Evolutionary conservation across 2,329 filamentous ascomycete species (phyloP), one percentile per base, ranked within the genome.

Genomic region (Amauroascus verrucosus): DNA sequence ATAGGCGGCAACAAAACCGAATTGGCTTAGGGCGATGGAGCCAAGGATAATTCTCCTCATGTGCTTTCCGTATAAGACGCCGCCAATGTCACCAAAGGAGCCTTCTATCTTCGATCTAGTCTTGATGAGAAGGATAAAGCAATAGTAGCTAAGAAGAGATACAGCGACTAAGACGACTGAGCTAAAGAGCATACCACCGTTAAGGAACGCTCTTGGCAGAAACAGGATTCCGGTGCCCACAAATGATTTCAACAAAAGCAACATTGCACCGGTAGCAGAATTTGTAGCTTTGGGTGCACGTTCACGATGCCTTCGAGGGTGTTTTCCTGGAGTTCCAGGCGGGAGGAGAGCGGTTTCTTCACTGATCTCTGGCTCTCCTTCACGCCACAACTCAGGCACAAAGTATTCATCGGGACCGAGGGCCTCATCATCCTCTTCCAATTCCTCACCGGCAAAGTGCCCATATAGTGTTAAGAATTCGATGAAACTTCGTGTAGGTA

Each of bases 21-120:
- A 82, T 70, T 98, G 93, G 63, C 89, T 95, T 64, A 97, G 79
- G 53, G 98, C 91, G 59, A 98, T 94, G 4, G 93, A 97, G 22
- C 78, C 77, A 56, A 98, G 81, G 65, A 98, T 97, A 63, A 94
- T 73, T 56, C 79, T 83, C 56, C 90, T 82, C 85, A 98, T 86
- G 79, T 86, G 90, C 59, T 84, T 86, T 57, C 93, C 93, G 67
- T 93, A 98, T 14, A 98, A 77, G 45, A 88, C 83, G 47, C 88
- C 89, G 51, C 94, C 93, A 72, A 98, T 95, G 64, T 97, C 93
- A 69, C 93, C 93, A 71, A 97, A 98, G 0, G 93, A 97, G n/a
- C 87, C 89, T 47, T 90, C 85, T 26, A 97, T 81, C 65, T 82
- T 85, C 47, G 95, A 75, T 32, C 93, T 85, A 1, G 89, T 93